phyloP scores from a whole-genome alignment of 306 rosid genomes.

The Rosa multiflora region DNA sequence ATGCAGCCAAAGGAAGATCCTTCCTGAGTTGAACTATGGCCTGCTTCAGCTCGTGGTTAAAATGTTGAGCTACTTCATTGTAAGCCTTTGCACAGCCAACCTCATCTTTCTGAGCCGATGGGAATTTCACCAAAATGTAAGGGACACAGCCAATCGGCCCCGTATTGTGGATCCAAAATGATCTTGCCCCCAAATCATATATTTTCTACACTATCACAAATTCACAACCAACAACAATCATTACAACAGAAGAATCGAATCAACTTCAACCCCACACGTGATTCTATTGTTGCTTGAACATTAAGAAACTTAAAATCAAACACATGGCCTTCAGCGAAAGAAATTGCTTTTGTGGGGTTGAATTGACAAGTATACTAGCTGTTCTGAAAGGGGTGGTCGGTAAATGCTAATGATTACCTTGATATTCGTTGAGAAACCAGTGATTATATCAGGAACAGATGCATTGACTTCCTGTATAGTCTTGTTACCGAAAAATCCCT shows the following conservation, averaged over 20 bases:
- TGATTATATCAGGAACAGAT: constrained; percentile 37
- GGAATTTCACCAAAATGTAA: constrained; percentile 7
- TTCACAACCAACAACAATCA: not conserved
- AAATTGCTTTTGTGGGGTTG: not conserved
- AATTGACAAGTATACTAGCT: not conserved
- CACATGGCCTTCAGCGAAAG: not conserved
- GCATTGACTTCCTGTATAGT: constrained; percentile 33
- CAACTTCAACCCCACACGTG: not conserved
- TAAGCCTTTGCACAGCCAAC: constrained; percentile 48
- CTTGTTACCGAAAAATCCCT: constrained; percentile 13
- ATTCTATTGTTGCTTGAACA: not conserved
- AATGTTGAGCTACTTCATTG: constrained; percentile 50
- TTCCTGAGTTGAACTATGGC: constrained; percentile 40
- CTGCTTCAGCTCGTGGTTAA: constrained; percentile 45
- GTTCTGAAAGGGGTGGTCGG: not conserved
- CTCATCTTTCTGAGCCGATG: constrained; percentile 28
- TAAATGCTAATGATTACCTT: constrained; percentile 30
- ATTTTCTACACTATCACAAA: constrained; percentile 26
- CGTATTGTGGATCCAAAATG: constrained; percentile 68
- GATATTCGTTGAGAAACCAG: constrained; percentile 28
- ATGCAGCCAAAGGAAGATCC: constrained; percentile 46
- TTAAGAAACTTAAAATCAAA: not conserved
- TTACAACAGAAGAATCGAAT: not conserved
- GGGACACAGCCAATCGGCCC: constrained; percentile 70
- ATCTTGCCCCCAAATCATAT: constrained; percentile 47